Base-by-base conservation (phyloP, 2,329 filamentous ascomycete genomes). In the Apiospora kogelbergensis region DNA sequence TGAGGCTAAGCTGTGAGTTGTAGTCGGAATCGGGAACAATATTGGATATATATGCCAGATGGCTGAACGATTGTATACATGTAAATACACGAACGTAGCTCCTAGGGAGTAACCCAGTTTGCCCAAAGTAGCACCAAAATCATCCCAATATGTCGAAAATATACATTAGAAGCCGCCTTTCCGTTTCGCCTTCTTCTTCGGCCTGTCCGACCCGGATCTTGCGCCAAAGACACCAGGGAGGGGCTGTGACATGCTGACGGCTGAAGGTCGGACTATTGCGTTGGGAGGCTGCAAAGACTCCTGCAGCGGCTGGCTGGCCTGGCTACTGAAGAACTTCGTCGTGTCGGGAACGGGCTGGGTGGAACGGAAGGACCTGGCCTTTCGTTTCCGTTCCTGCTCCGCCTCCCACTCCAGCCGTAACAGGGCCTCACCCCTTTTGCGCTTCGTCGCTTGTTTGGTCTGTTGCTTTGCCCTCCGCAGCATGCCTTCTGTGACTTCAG, bases 201-300 rank as follows among this genome's bases (percentile, higher is more conserved):
- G 72, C 24, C 71, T 68, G 24, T 74, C 73, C 2, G 60, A 42
- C 53, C 53, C 53, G 5, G 44, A 41, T 6, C 73, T 69, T 45
- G 76, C 73, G 48, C 75, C 77, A 68, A 78, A 79, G 2, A 70
- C 40, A 0, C 78, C 78, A 9, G 72, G 20, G 11, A 73, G 60
- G n/a, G 78, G 77, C 67, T 79, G 78, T 20, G 77, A 78, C 77
- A 78, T 79, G 15, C 71, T 72, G 73, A 76, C 33, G 42, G 48
- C 40, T 66, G 48, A 37, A 37, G 53, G 53, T 30, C 53, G 53
- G 17, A 60, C 15, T n/a, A 37, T 17, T 7, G 67, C 63, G 10
- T 44, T 72, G 26, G 69, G 45, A 17, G 77, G 72, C 63, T 40
- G 42, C 22, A 20, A 60, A 15, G 30, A 37, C 53, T 60, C 42